These are phyloP conservation scores for Ceratocystis cubensis DNA, from an alignment of 2,329 filamentous ascomycete species.

Conservation along the genomic window DNA sequence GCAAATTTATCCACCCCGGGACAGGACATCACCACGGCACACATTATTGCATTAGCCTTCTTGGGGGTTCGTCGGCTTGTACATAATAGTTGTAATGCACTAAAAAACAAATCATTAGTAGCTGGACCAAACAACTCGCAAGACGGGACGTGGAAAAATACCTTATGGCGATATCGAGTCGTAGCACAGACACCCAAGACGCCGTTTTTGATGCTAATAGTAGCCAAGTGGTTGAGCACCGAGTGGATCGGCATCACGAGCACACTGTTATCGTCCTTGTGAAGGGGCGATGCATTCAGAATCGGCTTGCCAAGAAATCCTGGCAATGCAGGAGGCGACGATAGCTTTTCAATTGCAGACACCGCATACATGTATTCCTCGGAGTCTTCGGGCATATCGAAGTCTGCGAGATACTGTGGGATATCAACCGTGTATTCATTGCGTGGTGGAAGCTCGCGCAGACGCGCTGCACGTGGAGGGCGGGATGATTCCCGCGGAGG, in stretches of 20 bases:
- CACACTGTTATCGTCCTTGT: slow-evolving; percentile 97
- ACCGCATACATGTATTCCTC: slow-evolving; percentile 61
- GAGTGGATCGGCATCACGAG: slow-evolving; percentile 95
- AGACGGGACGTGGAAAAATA: slow-evolving; percentile 27
- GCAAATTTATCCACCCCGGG: background rate
- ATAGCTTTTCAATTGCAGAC: slow-evolving; percentile 62
- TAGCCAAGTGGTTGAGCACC: slow-evolving; percentile 88
- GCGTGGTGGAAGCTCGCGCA: slow-evolving; percentile 43
- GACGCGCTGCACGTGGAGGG: slow-evolving; percentile 33
- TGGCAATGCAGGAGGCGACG: slow-evolving; percentile 71
- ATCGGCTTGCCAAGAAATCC: slow-evolving; percentile 91
- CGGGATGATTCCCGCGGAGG: slow-evolving; percentile 30
- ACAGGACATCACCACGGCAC: background rate
- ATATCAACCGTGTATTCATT: slow-evolving; percentile 59
- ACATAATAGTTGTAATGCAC: slow-evolving; percentile 97
- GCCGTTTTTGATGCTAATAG: slow-evolving; percentile 95
- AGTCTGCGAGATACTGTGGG: slow-evolving; percentile 73
- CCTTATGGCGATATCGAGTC: slow-evolving; percentile 95
- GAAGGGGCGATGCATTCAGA: slow-evolving; percentile 74
- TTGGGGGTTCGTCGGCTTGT: slow-evolving; percentile 60
- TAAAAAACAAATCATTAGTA: slow-evolving; percentile 29
- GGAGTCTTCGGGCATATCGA: slow-evolving; percentile 73
- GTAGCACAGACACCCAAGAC: slow-evolving; percentile 91
- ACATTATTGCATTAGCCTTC: slow-evolving; percentile 10
- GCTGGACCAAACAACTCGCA: background rate